Evolutionary conservation across 352 stramenopile species (phyloP).

Genomic region (Phytophthora capsici): DNA sequence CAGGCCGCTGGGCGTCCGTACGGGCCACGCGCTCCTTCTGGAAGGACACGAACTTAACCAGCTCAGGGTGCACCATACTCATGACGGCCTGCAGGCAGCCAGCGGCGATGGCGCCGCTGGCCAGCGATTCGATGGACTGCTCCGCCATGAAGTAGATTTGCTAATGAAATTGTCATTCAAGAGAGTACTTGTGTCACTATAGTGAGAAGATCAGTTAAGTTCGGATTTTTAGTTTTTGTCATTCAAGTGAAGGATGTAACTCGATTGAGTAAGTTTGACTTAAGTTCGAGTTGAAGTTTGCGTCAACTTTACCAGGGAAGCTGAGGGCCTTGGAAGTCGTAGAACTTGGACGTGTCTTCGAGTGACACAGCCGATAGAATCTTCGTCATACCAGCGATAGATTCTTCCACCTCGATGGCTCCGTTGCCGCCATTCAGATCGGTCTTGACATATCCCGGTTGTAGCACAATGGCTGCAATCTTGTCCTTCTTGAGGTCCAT

Average conservation of each 20-base stretch:
- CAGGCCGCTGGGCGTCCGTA: constrained; percentile 14
- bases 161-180: too few species aligned
- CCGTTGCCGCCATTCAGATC: constrained; percentile 43
- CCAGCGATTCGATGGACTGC: constrained; percentile 36
- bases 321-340: constrained; percentile 43
- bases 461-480: constrained; percentile 47
- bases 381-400: constrained; percentile 37
- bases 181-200: too few species aligned
- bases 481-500: constrained; percentile 54
- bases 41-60: constrained; percentile 43
- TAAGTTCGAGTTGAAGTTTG: constrained; percentile 4
- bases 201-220: background rate
- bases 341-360: constrained; percentile 55
- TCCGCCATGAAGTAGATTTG: background rate
- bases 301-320: constrained; percentile 61
- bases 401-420: constrained; percentile 32
- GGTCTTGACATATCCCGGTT: constrained; percentile 58
- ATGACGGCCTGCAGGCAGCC: constrained; percentile 52
- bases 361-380: constrained; percentile 34
- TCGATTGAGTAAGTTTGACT: background rate
- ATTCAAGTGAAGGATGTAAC: too few species aligned
- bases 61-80: constrained; percentile 46
- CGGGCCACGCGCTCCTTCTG: constrained; percentile 41
- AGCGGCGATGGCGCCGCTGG: constrained; percentile 34
- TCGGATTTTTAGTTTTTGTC: too few species aligned